phyloP scores from a whole-genome alignment of 2,329 filamentous ascomycete species.

The Talaromyces piceae region DNA sequence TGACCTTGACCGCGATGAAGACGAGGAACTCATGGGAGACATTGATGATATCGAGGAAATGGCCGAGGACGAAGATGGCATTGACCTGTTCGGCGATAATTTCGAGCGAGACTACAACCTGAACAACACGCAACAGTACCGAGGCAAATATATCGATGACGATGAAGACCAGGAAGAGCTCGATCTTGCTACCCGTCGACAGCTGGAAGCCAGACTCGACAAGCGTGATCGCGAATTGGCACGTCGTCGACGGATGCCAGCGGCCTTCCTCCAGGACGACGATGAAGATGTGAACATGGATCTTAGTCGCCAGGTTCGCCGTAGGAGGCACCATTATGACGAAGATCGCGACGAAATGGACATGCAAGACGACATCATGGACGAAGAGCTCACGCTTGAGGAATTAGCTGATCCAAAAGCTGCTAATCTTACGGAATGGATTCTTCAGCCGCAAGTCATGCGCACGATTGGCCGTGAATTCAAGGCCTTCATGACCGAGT shows the following conservation, averaged over 20 bases:
- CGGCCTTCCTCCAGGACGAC: conserved; percentile 61
- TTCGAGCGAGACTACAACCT: conserved; percentile 56
- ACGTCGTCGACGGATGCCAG: conserved; percentile 53
- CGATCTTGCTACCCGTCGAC: conserved; percentile 50
- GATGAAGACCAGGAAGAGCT: conserved; percentile 58
- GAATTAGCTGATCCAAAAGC: conserved; percentile 90
- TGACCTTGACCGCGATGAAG: conserved; percentile 43
- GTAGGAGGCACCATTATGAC: conserved; percentile 83
- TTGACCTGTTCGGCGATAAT: conserved; percentile 61
- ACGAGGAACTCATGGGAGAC: conserved; percentile 54
- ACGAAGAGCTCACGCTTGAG: conserved; percentile 88
- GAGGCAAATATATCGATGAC: conserved; percentile 56
- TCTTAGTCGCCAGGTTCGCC: conserved; percentile 74
- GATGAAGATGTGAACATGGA: conserved; percentile 81
- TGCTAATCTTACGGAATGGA: conserved; percentile 88
- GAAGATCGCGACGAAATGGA: conserved; percentile 85
- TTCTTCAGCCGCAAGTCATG: conserved; percentile 81
- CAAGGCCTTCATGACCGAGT: conserved; percentile 94
- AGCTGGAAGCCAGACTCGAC: conserved; percentile 56
- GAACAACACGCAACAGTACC: conserved; percentile 42
- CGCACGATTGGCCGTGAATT: conserved; percentile 93
- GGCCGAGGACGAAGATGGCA: conserved; percentile 62
- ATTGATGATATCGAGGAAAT: conserved; percentile 62
- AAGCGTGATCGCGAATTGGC: conserved; percentile 54
- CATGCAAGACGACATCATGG: conserved; percentile 89